phyloP scores from a whole-genome alignment of 2,329 filamentous ascomycete species.

The Botrytis aclada region DNA sequence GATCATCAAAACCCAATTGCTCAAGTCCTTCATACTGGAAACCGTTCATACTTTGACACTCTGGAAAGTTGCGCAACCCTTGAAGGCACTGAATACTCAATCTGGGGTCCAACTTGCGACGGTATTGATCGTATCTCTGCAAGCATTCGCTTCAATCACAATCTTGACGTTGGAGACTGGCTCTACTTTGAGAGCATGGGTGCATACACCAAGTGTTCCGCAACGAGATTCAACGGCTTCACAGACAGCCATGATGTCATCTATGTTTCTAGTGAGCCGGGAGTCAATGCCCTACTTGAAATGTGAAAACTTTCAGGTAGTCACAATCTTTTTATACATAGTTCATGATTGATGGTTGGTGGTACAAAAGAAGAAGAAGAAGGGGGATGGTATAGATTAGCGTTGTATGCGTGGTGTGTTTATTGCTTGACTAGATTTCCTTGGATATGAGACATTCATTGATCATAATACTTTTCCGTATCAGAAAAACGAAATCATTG shows the following conservation, averaged over 20 bases:
- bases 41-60: slow-evolving; percentile 57
- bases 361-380: not conserved
- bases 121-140: slow-evolving; percentile 93
- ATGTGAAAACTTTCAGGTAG: slow-evolving; percentile 24
- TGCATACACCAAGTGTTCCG: slow-evolving; percentile 96
- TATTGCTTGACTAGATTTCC: slow-evolving; percentile 1
- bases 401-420: not conserved
- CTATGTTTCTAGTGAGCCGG: slow-evolving; percentile 92
- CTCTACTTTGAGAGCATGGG: slow-evolving; percentile 99
- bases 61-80: slow-evolving; percentile 47
- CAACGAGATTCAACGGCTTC: slow-evolving; percentile 97
- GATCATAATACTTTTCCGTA: not conserved
- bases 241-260: slow-evolving; percentile 87
- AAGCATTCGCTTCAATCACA: slow-evolving; percentile 71
- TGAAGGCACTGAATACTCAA: slow-evolving; percentile 75
- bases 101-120: slow-evolving; percentile 98
- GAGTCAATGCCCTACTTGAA: slow-evolving; percentile 68
- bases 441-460: slow-evolving; percentile 1
- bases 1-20: slow-evolving; percentile 92
- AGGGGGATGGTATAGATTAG: not conserved
- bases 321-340: not conserved
- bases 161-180: slow-evolving; percentile 93
- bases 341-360: too few relatives aligned
- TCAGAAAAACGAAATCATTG: not conserved
- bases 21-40: slow-evolving; percentile 67